phyloP scores from a whole-genome alignment of 1,139 yeast genomes.

The Taiozyma sp. region DNA sequence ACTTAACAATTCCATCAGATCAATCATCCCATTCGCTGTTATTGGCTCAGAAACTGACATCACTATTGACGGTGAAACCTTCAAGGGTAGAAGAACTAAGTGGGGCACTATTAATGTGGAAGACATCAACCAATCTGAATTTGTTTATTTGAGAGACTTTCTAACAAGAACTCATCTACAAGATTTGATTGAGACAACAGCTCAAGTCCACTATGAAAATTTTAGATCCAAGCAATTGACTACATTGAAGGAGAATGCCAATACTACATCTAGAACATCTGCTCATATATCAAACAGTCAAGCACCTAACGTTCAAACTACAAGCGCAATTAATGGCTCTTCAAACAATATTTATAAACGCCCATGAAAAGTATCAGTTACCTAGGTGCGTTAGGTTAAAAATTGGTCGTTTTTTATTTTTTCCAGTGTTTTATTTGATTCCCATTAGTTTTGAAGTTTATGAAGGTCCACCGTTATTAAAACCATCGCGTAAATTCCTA shows the following conservation, averaged over 20 bases:
- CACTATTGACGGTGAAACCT: slow-evolving; percentile 67
- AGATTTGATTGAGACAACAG: slow-evolving; percentile 91
- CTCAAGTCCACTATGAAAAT: slow-evolving; percentile 84
- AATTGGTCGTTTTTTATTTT: neutral
- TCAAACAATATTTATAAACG: slow-evolving; percentile 19
- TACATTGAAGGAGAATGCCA: slow-evolving; percentile 86
- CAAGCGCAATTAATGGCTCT: slow-evolving; percentile 6
- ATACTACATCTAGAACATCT: slow-evolving; percentile 22
- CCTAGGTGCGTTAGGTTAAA: no score
- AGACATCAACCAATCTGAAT: slow-evolving; percentile 93
- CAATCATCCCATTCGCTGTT: slow-evolving; percentile 87
- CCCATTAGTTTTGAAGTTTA: neutral
- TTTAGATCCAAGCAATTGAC: slow-evolving; percentile 93
- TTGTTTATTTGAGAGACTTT: slow-evolving; percentile 88
- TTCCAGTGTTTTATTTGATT: neutral
- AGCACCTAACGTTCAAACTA: slow-evolving; percentile 5
- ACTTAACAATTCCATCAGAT: slow-evolving; percentile 70
- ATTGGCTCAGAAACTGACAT: slow-evolving; percentile 88
- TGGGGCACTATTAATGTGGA: slow-evolving; percentile 94
- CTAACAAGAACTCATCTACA: slow-evolving; percentile 93
- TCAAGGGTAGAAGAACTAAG: slow-evolving; percentile 86
- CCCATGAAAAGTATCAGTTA: slow-evolving; percentile 7
- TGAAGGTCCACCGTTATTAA: neutral
- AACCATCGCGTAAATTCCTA: neutral
- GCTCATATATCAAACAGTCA: slow-evolving; percentile 17